Base-by-base conservation (phyloP, 2,329 filamentous ascomycete genomes). In the Trichoderma koningiopsis region DNA sequence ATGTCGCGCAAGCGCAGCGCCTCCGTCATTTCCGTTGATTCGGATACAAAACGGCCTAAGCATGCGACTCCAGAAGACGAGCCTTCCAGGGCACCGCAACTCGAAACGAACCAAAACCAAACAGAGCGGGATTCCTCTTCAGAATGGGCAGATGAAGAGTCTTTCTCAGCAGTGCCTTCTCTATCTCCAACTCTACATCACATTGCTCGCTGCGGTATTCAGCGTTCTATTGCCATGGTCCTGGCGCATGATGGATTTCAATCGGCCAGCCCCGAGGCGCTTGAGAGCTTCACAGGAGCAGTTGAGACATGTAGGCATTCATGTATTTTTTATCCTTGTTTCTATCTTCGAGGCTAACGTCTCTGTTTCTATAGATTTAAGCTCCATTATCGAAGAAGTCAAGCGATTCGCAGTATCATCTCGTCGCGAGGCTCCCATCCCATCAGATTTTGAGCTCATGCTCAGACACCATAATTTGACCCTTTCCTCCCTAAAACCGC, bases 231-330 rank as follows among this genome's bases (percentile, higher is more conserved):
- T 68, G 84, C 83, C 0, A 76, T 89, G 68, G 83, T 83, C 3
- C 76, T 90, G 33, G 78, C 85, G 53, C 84, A 89, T 70, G 84
- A 89, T 47, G 88, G 88, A 33, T 91, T 90, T 72, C 81, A 84
- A 35, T 80, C 81, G 31, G 84, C 87, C 16, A 84, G 81, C 0
- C 81, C 83, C 8, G 85, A 88, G 65, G 87, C 88, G 1, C 77
- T 91, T 73, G 87, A 90, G 75, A 85, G 85, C 72, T 86, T 90
- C 55, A 83, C 86, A 4, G 77, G 79, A 24, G 80, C 85, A 72
- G 84, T 86, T 1, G 88, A 90, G 74, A 82, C 83, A 5, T 91
- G 88, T 90, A 76, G 70, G 87, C 76, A 31, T 86, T 75, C 27
- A 16, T 60, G 29, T 11, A 27, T 8, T 27, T 31, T n/a, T 53